These are phyloP conservation scores for Pleurotus pulmonarius DNA, from an alignment of 768 basidiomycete genomes.

Conservation along the genomic window DNA sequence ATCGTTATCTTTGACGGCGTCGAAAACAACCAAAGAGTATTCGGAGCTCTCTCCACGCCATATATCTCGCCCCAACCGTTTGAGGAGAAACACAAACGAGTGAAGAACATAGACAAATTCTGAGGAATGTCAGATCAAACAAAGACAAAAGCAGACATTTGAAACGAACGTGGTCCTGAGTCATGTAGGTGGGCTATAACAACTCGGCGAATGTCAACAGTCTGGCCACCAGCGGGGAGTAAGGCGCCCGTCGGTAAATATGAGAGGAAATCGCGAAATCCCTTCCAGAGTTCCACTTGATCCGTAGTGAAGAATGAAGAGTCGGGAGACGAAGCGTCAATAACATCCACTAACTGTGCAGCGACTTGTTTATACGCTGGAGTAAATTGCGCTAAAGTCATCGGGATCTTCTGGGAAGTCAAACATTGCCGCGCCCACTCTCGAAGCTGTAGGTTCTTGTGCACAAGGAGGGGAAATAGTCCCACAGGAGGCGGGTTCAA, in stretches of 20 bases:
- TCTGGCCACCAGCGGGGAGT: constrained; percentile 25
- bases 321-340: constrained; percentile 14
- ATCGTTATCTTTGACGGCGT: constrained; percentile 78
- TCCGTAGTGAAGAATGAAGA: constrained; percentile 29
- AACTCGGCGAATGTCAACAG: constrained; percentile 45
- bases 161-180: constrained; percentile 53
- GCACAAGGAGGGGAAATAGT: constrained; percentile 54
- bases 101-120: constrained; percentile 59
- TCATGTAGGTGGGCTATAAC: constrained; percentile 61
- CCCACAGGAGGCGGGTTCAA: constrained; percentile 55
- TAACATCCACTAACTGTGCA: constrained; percentile 29
- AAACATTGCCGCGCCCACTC: constrained; percentile 52
- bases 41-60: constrained; percentile 74
- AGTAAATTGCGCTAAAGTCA: constrained; percentile 44
- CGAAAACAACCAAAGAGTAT: constrained; percentile 76
- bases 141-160: constrained; percentile 1
- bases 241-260: constrained; percentile 46
- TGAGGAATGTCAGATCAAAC: constrained; percentile 21
- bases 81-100: constrained; percentile 57
- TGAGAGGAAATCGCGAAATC: constrained; percentile 39
- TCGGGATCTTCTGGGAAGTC: constrained; percentile 35
- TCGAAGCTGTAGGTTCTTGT: constrained; percentile 44
- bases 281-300: constrained; percentile 49
- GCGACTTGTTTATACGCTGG: constrained; percentile 44
- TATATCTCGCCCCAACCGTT: constrained; percentile 47